Evolutionary conservation across 179 eudicot species (phyloP), one percentile per base, ranked within the genome.

Genomic region (Drosera spatulata): DNA sequence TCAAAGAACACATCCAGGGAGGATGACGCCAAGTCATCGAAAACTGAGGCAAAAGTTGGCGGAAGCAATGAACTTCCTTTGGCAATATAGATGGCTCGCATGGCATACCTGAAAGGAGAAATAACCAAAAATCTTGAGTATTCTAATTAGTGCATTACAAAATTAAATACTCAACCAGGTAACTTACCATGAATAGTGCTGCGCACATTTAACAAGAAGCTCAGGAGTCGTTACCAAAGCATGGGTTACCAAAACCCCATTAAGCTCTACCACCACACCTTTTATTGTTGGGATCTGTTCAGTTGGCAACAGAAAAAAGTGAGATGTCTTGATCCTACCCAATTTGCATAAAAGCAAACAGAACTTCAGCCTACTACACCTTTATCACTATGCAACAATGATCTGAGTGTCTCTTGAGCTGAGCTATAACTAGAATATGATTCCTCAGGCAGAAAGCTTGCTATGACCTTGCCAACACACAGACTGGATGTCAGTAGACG

Each of bases 11-110:
- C 94, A 80, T 94, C 99, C 41, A 94, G 83, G 61, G 97, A 90
- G 43, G 99, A 94, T 7, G 99, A 94, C 66, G 99, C 91, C 64
- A 76, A 65, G 85, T 94, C 99, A 73, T 94, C 99, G 60, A 94
- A 94, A 61, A 85, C 85, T 52, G 99, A 94, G 67, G 96, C 90
- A 70, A 90, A 90, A 68, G 84, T 73, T 66, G 97, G 99, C 40
- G 97, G 99, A 68, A 94, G 97, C 75, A 94, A 73, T 37, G 79
- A 70, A 77, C 97, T 94, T 85, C 99, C 99, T 69, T 94, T 94
- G 39, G 97, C 99, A 66, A 94, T 85, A 60, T 94, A 94, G 73
- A 94, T 73, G 64, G 99, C 97, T 61, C 99, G 91, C 97, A 90
- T 79, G 62, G 88, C 85, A 80, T 94, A 86, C 99, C 99, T 94